Evolutionary conservation across 345 rosid species (phyloP).

Genomic region (Rhizophora apiculata): DNA sequence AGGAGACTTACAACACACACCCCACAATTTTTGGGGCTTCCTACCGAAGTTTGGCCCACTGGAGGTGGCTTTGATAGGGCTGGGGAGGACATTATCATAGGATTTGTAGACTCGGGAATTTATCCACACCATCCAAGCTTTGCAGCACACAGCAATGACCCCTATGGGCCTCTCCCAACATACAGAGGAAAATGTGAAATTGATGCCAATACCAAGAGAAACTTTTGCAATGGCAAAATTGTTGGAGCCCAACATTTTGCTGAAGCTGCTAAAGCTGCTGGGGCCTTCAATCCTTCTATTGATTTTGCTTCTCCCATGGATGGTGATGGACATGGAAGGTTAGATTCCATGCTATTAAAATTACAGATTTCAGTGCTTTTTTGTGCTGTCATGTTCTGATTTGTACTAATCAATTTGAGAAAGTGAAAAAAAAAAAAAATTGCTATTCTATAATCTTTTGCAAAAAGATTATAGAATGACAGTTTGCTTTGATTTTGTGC

Average conservation of each 20-base stretch:
- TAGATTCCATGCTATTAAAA: constrained; percentile 11
- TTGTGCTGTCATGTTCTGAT: background rate
- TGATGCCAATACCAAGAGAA: constrained; percentile 61
- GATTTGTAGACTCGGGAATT: constrained; percentile 94
- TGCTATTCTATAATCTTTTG: too few species aligned
- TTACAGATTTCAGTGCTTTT: constrained; percentile 2
- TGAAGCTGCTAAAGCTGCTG: constrained; percentile 91
- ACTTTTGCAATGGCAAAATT: constrained; percentile 90
- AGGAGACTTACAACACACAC: constrained; percentile 93
- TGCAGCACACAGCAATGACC: constrained; percentile 55
- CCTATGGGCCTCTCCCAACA: constrained; percentile 79
- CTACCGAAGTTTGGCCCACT: constrained; percentile 98
- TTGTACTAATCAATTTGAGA: too few species aligned
- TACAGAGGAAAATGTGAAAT: constrained; percentile 93
- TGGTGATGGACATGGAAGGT: constrained; percentile 99
- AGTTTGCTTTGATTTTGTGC: too few species aligned
- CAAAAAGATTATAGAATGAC: too few species aligned
- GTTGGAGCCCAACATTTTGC: constrained; percentile 99
- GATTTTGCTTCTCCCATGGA: constrained; percentile 98
- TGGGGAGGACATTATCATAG: constrained; percentile 92
- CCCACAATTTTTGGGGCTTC: constrained; percentile 94
- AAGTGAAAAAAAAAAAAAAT: too few species aligned
- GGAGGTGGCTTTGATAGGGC: constrained; percentile 97
- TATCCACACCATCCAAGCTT: constrained; percentile 93
- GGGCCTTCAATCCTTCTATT: constrained; percentile 73